A percentile compares a stretch with the other conserved stretches of the same genome.
These are phyloP conservation scores for Arxiozyma telluris DNA, from an alignment of 1,139 yeast genomes.

Conservation along the genomic window DNA sequence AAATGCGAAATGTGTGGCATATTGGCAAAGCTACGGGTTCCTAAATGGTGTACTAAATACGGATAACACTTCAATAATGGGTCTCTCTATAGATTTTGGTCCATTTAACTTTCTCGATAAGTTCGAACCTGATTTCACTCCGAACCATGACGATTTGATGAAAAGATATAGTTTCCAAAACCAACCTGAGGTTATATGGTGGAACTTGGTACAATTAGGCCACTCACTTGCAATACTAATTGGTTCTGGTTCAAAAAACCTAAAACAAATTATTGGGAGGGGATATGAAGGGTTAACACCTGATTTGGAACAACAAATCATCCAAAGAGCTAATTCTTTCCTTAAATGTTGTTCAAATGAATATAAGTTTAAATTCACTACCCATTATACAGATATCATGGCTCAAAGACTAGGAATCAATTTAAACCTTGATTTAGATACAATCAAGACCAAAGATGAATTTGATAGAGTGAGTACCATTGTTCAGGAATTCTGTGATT, in stretches of 20 bases:
- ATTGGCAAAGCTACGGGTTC: slow-evolving; percentile 88
- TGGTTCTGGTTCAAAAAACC: slow-evolving; percentile 52
- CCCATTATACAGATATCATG: slow-evolving; percentile 51
- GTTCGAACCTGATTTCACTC: slow-evolving; percentile 73
- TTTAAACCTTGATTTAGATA: slow-evolving; percentile 15
- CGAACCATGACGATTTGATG: slow-evolving; percentile 79
- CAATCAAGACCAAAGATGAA: slow-evolving; percentile 9
- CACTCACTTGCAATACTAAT: slow-evolving; percentile 75
- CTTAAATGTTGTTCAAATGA: slow-evolving; percentile 59
- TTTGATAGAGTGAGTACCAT: slow-evolving; percentile 10
- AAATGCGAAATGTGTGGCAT: slow-evolving; percentile 72
- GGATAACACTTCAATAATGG: slow-evolving; percentile 82
- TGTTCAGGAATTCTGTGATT: slow-evolving; percentile 15
- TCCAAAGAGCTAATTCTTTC: slow-evolving; percentile 54
- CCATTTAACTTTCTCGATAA: slow-evolving; percentile 87
- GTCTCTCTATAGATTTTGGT: slow-evolving; percentile 86
- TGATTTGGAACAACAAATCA: slow-evolving; percentile 39
- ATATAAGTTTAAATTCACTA: slow-evolving; percentile 54
- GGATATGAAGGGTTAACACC: slow-evolving; percentile 30
- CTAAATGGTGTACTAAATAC: slow-evolving; percentile 91
- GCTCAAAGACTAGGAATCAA: slow-evolving; percentile 64
- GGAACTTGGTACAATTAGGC: slow-evolving; percentile 82
- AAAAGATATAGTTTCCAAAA: slow-evolving; percentile 68
- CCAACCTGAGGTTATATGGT: slow-evolving; percentile 84
- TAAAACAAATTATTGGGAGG: slow-evolving; percentile 36